phyloP scores from a whole-genome alignment of 441 rosid genomes.

The Manihot esculenta region DNA sequence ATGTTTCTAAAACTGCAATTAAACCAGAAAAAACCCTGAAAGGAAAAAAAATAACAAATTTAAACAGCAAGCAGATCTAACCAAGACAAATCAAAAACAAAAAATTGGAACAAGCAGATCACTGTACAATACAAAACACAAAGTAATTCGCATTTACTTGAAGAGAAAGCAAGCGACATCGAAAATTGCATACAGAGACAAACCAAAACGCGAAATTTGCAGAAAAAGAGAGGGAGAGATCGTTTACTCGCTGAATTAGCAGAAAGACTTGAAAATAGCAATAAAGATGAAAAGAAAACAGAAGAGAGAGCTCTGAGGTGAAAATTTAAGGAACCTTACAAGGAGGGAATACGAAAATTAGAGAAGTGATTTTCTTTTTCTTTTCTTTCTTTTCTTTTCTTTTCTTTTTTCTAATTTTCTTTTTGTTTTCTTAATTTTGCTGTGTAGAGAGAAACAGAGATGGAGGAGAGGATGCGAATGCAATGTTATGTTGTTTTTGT shows the following conservation, averaged over 20 bases:
- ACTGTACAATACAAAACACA: neutral
- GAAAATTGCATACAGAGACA: neutral
- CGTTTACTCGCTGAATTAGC: slow-evolving; percentile 1
- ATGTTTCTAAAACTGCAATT: slow-evolving; percentile 36
- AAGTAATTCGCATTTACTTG: slow-evolving; percentile 20
- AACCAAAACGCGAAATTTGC: neutral
- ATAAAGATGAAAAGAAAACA: neutral
- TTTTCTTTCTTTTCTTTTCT: no score
- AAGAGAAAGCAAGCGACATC: slow-evolving; percentile 22
- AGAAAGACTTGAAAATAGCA: neutral
- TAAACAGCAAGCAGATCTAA: slow-evolving; percentile 51
- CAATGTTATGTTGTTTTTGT: neutral
- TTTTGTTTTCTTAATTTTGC: neutral
- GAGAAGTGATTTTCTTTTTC: neutral
- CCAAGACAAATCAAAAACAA: slow-evolving; percentile 15
- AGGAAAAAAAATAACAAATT: slow-evolving; percentile 10
- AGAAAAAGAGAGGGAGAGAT: neutral
- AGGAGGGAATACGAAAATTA: neutral
- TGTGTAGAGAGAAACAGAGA: neutral
- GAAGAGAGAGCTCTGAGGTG: no score
- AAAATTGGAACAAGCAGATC: slow-evolving; percentile 10
- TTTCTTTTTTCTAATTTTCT: no score
- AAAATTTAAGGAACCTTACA: slow-evolving; percentile 4
- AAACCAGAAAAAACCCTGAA: slow-evolving; percentile 23
- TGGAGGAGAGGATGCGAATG: slow-evolving; percentile 4